phyloP scores from a whole-genome alignment of 2,329 filamentous ascomycete species.

The Pseudocercospora vitis region DNA sequence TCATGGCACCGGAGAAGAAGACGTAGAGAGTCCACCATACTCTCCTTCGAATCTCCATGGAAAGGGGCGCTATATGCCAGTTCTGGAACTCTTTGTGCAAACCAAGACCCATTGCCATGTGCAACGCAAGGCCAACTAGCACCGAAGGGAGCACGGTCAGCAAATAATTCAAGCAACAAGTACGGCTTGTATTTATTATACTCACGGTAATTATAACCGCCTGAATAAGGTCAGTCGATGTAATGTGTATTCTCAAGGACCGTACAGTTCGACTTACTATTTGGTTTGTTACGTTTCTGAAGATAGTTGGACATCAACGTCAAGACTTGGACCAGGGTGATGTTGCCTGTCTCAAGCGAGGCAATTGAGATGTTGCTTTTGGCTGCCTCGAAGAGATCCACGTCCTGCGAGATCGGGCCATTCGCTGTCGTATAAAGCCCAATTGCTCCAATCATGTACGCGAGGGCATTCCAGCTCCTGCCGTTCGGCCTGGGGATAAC shows the following conservation, averaged over 20 bases:
- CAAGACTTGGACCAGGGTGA: constrained; percentile 51
- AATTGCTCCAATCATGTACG: constrained; percentile 48
- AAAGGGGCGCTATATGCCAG: constrained; percentile 47
- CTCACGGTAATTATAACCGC: constrained; percentile 51
- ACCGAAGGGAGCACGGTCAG: too few species aligned
- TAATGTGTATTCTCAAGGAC: background rate
- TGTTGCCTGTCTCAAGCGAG: constrained; percentile 51
- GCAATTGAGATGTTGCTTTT: constrained; percentile 48
- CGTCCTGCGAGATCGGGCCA: constrained; percentile 43
- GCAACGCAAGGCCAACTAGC: constrained; percentile 51
- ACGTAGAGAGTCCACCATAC: constrained; percentile 45
- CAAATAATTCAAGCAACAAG: too few species aligned
- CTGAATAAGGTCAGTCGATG: background rate
- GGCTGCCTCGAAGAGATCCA: constrained; percentile 49
- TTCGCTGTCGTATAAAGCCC: constrained; percentile 45
- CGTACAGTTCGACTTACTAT: constrained; percentile 33
- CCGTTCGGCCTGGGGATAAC: constrained; percentile 46
- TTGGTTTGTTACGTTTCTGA: constrained; percentile 54
- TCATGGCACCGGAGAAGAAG: constrained; percentile 52
- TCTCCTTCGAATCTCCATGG: constrained; percentile 38
- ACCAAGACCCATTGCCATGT: constrained; percentile 53
- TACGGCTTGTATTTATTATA: too few species aligned
- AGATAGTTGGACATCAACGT: constrained; percentile 51
- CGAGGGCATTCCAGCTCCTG: constrained; percentile 47
- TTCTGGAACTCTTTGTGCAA: constrained; percentile 53